These are phyloP conservation scores for Silene uniflora DNA, from an alignment of 148 eudicot genomes.

Conservation along the genomic window DNA sequence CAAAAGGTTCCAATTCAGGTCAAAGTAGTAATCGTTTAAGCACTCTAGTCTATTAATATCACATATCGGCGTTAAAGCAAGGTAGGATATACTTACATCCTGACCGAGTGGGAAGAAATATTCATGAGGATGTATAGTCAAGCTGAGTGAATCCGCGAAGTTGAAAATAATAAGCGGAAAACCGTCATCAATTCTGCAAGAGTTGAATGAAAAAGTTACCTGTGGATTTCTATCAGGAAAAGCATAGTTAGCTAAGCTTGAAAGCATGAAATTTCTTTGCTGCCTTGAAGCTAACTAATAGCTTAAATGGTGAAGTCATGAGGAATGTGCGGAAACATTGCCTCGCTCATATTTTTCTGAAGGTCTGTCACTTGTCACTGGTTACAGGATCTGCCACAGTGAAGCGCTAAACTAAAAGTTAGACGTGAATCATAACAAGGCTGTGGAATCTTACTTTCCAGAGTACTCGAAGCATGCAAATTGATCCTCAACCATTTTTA, in stretches of 20 bases:
- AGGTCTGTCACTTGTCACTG: too few species aligned
- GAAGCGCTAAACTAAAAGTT: too few species aligned
- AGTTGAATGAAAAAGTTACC: neutral
- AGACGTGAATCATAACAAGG: neutral
- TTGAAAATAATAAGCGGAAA: constrained; percentile 42
- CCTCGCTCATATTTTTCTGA: too few species aligned
- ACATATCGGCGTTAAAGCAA: neutral
- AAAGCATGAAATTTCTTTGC: neutral
- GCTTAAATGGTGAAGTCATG: neutral
- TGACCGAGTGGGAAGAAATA: constrained; percentile 37
- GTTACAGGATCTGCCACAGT: too few species aligned
- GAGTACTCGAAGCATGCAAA: constrained; percentile 65
- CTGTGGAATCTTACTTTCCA: constrained; percentile 48
- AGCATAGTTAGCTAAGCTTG: neutral
- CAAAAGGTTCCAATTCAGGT: neutral
- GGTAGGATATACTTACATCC: constrained; percentile 30
- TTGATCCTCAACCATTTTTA: constrained; percentile 54
- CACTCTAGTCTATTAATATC: too few species aligned
- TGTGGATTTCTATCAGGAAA: neutral
- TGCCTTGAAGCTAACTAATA: neutral
- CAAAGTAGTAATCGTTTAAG: too few species aligned
- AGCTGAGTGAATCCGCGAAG: constrained; percentile 37
- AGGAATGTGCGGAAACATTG: too few species aligned
- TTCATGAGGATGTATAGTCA: constrained; percentile 46
- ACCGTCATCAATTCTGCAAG: constrained; percentile 42